phyloP scores from a whole-genome alignment of 2,329 filamentous ascomycete species.

The Endocalyx cinctus region DNA sequence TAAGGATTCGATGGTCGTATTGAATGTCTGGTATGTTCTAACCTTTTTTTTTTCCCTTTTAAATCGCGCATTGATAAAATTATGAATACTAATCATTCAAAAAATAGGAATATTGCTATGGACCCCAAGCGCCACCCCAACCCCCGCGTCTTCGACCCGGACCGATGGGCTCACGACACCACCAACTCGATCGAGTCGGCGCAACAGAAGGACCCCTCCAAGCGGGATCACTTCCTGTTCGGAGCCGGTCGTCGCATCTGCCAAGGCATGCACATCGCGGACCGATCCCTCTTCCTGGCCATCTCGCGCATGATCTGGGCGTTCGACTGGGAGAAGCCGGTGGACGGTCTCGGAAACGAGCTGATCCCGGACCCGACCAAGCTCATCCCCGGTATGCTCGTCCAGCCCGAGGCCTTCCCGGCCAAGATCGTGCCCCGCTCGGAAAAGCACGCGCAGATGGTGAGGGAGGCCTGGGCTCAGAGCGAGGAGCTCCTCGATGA shows the following conservation, averaged over 20 bases:
- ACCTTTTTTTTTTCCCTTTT: not conserved
- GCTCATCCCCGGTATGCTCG: not conserved
- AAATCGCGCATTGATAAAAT: too few relatives aligned
- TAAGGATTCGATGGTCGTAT: slow-evolving; percentile 35
- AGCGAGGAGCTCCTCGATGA: not conserved
- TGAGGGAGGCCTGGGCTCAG: not conserved
- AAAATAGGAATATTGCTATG: too few relatives aligned
- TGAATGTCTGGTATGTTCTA: slow-evolving; percentile 34
- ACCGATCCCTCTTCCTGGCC: slow-evolving; percentile 29
- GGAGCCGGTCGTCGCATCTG: slow-evolving; percentile 40
- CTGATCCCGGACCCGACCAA: not conserved
- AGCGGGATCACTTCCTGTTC: slow-evolving; percentile 27
- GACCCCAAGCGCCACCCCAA: slow-evolving; percentile 37
- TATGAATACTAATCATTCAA: too few relatives aligned
- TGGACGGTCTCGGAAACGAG: not conserved
- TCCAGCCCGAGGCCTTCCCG: not conserved
- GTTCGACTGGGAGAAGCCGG: slow-evolving; percentile 31
- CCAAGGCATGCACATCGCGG: slow-evolving; percentile 35
- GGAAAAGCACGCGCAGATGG: not conserved
- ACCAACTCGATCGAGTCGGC: slow-evolving; percentile 26
- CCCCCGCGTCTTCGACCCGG: slow-evolving; percentile 38
- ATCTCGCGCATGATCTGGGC: slow-evolving; percentile 44
- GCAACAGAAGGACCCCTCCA: slow-evolving; percentile 24
- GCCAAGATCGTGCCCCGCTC: not conserved
- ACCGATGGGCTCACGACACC: slow-evolving; percentile 22